A percentile compares a stretch with the other conserved stretches of the same genome.
Conservation (phyloP, 2,329 filamentous ascomycete species). For the Colletotrichum neosansevieriae region DNA sequence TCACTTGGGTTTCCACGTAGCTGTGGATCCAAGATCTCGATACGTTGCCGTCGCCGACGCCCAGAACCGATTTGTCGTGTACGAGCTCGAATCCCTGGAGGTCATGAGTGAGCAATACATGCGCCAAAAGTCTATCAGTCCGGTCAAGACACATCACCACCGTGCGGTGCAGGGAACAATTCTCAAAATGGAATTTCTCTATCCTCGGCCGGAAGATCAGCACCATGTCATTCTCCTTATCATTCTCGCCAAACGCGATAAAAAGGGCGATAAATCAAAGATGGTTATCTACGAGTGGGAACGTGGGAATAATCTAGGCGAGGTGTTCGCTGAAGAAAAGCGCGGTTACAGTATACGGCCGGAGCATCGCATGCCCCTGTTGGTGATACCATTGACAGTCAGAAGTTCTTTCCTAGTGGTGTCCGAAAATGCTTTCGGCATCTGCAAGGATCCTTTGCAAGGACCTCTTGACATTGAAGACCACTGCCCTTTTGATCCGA, state of each 20-base stretch:
- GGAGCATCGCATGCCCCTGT: slow-evolving; percentile 70
- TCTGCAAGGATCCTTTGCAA: slow-evolving; percentile 67
- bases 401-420: slow-evolving; percentile 78
- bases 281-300: slow-evolving; percentile 74
- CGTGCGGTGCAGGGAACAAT: slow-evolving; percentile 77
- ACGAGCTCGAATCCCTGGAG: slow-evolving; percentile 71
- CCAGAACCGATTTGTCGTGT: slow-evolving; percentile 78
- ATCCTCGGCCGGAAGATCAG: slow-evolving; percentile 74
- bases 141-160: slow-evolving; percentile 63
- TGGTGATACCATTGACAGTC: slow-evolving; percentile 79
- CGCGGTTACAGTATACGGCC: slow-evolving; percentile 63
- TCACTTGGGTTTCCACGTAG: slow-evolving; percentile 73
- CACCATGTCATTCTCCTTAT: slow-evolving; percentile 83
- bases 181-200: slow-evolving; percentile 87
- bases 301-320: slow-evolving; percentile 59
- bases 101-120: slow-evolving; percentile 64
- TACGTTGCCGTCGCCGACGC: slow-evolving; percentile 77
- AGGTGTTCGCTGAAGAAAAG: slow-evolving; percentile 60
- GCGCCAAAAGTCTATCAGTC: slow-evolving; percentile 60
- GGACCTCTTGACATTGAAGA: slow-evolving; percentile 62
- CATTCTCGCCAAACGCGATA: slow-evolving; percentile 62
- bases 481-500: slow-evolving; percentile 50
- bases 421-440: slow-evolving; percentile 68
- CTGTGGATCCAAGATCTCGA: slow-evolving; percentile 81
- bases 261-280: slow-evolving; percentile 60